phyloP scores from a whole-genome alignment of 2,329 filamentous ascomycete species.

The Pyrenophora graminea region DNA sequence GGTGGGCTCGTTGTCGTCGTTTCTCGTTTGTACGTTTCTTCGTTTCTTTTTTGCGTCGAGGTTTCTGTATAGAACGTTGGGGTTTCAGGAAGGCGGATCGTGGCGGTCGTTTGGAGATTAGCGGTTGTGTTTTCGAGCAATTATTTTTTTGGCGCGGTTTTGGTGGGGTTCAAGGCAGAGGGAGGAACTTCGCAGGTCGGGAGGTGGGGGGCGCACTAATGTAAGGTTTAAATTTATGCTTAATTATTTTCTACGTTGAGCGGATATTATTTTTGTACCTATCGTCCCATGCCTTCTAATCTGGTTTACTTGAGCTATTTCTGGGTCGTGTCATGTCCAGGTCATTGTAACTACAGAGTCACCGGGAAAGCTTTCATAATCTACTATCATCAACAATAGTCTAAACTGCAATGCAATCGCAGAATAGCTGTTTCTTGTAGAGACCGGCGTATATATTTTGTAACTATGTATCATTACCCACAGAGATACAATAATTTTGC shows the following conservation, averaged over 20 bases:
- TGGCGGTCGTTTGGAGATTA: background rate
- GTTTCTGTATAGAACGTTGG: background rate
- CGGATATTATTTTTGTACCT: background rate
- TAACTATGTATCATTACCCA: no score
- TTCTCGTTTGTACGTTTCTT: background rate
- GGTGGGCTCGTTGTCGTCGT: background rate
- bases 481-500: no score
- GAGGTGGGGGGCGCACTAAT: conserved; percentile 14
- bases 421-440: no score
- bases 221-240: conserved; percentile 25
- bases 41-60: background rate
- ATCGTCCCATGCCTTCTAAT: no score
- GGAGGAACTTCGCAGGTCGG: background rate
- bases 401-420: no score
- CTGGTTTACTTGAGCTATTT: no score
- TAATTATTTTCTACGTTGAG: conserved; percentile 5
- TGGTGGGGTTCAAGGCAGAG: conserved; percentile 2
- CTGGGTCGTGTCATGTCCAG: no score
- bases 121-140: background rate
- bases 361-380: no score
- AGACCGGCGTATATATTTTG: no score
- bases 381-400: no score
- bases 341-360: no score
- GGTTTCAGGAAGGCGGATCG: no score
- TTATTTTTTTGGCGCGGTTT: conserved; percentile 8